Conservation (phyloP, 2,329 filamentous ascomycete species). For the Scolecobasidium constrictum region DNA sequence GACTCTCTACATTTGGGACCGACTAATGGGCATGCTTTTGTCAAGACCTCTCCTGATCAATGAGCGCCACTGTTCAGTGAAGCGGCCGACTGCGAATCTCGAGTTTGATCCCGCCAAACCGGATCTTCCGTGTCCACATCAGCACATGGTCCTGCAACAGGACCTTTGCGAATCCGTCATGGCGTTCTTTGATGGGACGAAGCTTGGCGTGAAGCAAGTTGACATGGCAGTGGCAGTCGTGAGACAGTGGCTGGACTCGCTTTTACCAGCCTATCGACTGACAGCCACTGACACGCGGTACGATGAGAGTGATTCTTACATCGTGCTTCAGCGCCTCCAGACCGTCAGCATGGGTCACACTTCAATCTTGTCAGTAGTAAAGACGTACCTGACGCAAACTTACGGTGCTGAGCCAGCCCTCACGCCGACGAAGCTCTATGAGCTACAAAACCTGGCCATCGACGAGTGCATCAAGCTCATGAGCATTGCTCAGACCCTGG, state of each 20-base stretch:
- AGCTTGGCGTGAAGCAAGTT: not conserved
- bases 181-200: conserved; percentile 10
- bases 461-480: conserved; percentile 34
- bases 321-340: conserved; percentile 35
- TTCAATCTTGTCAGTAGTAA: conserved; percentile 35
- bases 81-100: conserved; percentile 30
- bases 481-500: conserved; percentile 28
- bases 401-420: conserved; percentile 17
- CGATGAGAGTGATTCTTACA: conserved; percentile 31
- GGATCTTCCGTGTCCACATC: conserved; percentile 31
- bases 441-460: conserved; percentile 25
- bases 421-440: conserved; percentile 27
- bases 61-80: conserved; percentile 27
- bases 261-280: conserved; percentile 32
- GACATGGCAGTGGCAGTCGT: conserved; percentile 16
- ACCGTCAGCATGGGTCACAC: conserved; percentile 35
- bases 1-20: conserved; percentile 38
- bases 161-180: conserved; percentile 24
- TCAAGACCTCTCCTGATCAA: conserved; percentile 35
- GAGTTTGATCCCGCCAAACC: conserved; percentile 22
- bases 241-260: conserved; percentile 30
- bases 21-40: conserved; percentile 29
- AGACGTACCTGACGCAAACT: conserved; percentile 33
- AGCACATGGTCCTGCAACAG: conserved; percentile 32
- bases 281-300: conserved; percentile 30